phyloP scores from a whole-genome alignment of 805 yeast genomes.

The Candida berthetii region DNA sequence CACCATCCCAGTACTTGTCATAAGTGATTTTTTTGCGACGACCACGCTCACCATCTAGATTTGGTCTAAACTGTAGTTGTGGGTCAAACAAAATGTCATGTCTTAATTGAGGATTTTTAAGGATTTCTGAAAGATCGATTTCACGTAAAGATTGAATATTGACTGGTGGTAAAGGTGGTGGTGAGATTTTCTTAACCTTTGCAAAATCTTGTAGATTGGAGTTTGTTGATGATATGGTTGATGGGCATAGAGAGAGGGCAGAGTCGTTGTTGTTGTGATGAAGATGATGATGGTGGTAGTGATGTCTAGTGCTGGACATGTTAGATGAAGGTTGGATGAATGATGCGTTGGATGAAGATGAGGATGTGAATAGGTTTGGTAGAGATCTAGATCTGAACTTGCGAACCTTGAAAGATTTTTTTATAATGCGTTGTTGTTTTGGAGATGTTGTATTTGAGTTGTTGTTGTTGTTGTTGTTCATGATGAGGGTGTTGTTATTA shows the following conservation, averaged over 20 bases:
- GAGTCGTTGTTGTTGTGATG: conserved; percentile 1
- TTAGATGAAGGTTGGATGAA: not conserved
- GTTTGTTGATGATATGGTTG: conserved; percentile 11
- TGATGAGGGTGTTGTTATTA: conserved; percentile 1
- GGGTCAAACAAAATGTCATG: conserved; percentile 94
- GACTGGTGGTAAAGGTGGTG: conserved; percentile 71
- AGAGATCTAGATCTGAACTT: conserved; percentile 21
- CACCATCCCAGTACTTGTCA: conserved; percentile 80
- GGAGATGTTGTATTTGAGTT: conserved; percentile 2
- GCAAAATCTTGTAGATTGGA: conserved; percentile 10
- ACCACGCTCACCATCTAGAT: conserved; percentile 87
- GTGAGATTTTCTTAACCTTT: conserved; percentile 21
- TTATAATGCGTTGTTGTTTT: conserved; percentile 3
- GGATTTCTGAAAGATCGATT: conserved; percentile 81
- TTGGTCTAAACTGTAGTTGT: conserved; percentile 84
- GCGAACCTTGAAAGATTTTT: conserved; percentile 10
- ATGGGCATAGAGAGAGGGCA: conserved; percentile 2
- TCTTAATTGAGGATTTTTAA: conserved; percentile 86
- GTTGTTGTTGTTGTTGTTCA: conserved; percentile 1
- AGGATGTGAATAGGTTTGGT: conserved; percentile 16
- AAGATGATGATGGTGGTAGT: conserved; percentile 1
- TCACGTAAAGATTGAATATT: conserved; percentile 76
- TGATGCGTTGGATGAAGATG: conserved; percentile 1
- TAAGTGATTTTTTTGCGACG: conserved; percentile 67
- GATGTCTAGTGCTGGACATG: not conserved